Base-by-base conservation (phyloP, 23 red algal species). In the Chondrus crispus region DNA sequence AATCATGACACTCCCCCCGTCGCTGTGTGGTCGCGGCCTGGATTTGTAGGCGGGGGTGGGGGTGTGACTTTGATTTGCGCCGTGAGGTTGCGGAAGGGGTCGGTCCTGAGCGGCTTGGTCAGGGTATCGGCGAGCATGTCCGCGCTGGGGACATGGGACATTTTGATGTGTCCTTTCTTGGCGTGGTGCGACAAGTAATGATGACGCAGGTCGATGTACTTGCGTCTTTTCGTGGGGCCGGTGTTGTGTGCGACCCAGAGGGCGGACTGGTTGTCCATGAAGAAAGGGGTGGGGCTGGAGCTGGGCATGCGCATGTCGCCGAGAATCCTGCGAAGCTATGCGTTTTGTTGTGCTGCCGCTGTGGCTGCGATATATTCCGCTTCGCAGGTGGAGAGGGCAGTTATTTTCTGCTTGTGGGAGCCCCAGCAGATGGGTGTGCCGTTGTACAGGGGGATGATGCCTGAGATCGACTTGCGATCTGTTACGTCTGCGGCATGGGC, bases 151-250 rank as follows among this genome's bases (percentile, higher is more conserved):
- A 69, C 41, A 5, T 68, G 58, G 5, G 10, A 3, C 9, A 73
- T 28, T 24, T 24, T 2, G 8, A 70, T 73, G 19, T 86, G 62
- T 3, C 35, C 18, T 51, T 28, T 26, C 0, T 51, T 16, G 13
- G 55, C 8, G 19, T 86, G 57, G 48, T 73, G 19, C 10, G 32
- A 28, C 14, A 86, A 18, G n/a, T 28, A 69, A 8, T 74, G 63
- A 3, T 70, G 82, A 30, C 82, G 82, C 37, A 69, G 46, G 40
- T 86, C 82, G 42, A 86, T 86, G 43, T 69, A 69, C 39, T 86
- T 73, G 18, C 82, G 36, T 26, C 37, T 18, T 49, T 86, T 73
- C 14, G 82, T 86, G 28, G 58, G 16, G 4, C 82, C 63, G 2
- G 18, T 4, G 4, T 46, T 4, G 8, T 43, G 81, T 18, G 60